phyloP scores from a whole-genome alignment of 2,329 filamentous ascomycete genomes.

The Blastomyces emzantsi region DNA sequence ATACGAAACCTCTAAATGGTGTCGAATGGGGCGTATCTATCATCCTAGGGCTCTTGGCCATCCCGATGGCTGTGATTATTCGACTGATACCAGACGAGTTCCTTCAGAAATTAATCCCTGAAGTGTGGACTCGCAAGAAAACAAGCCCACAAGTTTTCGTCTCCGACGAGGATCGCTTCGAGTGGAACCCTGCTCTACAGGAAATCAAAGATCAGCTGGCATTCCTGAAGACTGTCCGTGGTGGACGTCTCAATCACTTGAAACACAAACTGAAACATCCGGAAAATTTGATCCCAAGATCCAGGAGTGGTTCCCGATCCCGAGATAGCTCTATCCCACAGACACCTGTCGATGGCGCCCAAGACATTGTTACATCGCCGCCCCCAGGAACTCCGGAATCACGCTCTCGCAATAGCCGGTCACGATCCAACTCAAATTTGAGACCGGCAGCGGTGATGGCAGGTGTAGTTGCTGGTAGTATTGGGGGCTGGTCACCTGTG shows the following conservation, averaged over 20 bases:
- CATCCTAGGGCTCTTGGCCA: constrained; percentile 55
- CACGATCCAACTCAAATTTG: constrained; percentile 50
- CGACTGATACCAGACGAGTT: constrained; percentile 53
- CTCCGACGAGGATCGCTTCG: constrained; percentile 40
- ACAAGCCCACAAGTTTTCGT: constrained; percentile 34
- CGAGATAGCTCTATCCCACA: constrained; percentile 42
- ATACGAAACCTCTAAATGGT: constrained; percentile 52
- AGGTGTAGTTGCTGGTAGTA: constrained; percentile 56
- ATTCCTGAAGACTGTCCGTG: constrained; percentile 55
- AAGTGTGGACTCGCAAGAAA: constrained; percentile 30
- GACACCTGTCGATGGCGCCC: constrained; percentile 40
- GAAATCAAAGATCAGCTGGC: constrained; percentile 56
- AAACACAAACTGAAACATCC: constrained; percentile 56
- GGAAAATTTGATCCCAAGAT: constrained; percentile 36
- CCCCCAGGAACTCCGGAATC: constrained; percentile 47
- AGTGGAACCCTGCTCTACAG: constrained; percentile 54
- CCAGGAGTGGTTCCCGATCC: constrained; percentile 34
- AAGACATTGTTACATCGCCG: constrained; percentile 19
- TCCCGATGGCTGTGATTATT: constrained; percentile 56
- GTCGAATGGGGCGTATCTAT: constrained; percentile 62
- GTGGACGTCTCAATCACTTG: constrained; percentile 51
- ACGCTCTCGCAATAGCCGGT: constrained; percentile 42
- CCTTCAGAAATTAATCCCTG: constrained; percentile 37
- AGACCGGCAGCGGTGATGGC: constrained; percentile 57
- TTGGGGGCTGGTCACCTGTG: constrained; percentile 56